These are phyloP conservation scores for Trichoderma sp. DNA, from an alignment of 2,329 filamentous ascomycete genomes.

Conservation along the genomic window DNA sequence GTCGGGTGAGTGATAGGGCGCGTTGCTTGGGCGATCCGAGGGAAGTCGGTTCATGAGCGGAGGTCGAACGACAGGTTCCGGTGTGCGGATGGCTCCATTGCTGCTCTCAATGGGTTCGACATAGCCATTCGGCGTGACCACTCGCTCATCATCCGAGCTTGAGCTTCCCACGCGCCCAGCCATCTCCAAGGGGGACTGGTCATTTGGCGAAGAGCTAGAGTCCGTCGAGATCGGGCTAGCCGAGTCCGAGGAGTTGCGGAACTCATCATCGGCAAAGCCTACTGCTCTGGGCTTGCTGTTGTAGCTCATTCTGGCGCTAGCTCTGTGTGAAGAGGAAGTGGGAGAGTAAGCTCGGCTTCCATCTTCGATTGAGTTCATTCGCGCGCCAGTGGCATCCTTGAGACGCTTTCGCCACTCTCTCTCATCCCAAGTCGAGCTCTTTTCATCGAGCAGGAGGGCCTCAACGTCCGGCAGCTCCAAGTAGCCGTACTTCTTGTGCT, in stretches of 20 bases:
- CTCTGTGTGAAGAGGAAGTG: slow-evolving; percentile 62
- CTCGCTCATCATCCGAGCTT: slow-evolving; percentile 61
- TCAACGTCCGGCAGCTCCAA: slow-evolving; percentile 86
- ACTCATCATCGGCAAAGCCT: slow-evolving; percentile 64
- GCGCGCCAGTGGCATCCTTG: slow-evolving; percentile 82
- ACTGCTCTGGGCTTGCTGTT: slow-evolving; percentile 46
- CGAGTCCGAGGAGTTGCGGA: slow-evolving; percentile 55
- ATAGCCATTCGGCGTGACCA: slow-evolving; percentile 43
- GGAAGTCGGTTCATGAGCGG: slow-evolving; percentile 80
- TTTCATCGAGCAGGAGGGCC: slow-evolving; percentile 71
- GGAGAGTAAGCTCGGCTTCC: slow-evolving; percentile 52
- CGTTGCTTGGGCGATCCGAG: slow-evolving; percentile 68
- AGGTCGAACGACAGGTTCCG: slow-evolving; percentile 76
- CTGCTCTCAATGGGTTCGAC: slow-evolving; percentile 45
- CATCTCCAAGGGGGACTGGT: slow-evolving; percentile 44
- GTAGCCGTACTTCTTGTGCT: slow-evolving; percentile 84
- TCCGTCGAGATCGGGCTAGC: slow-evolving; percentile 38
- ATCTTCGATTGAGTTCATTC: slow-evolving; percentile 70
- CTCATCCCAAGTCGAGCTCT: slow-evolving; percentile 77
- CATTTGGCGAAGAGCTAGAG: slow-evolving; percentile 41
- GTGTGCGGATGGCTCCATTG: slow-evolving; percentile 62
- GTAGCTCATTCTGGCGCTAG: slow-evolving; percentile 60
- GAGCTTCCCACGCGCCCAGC: slow-evolving; percentile 50
- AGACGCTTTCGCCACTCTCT: slow-evolving; percentile 86
- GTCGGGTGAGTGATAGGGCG: slow-evolving; percentile 74